phyloP scores from a whole-genome alignment of 2,329 filamentous ascomycete genomes.

The Botrytis sinoallii region DNA sequence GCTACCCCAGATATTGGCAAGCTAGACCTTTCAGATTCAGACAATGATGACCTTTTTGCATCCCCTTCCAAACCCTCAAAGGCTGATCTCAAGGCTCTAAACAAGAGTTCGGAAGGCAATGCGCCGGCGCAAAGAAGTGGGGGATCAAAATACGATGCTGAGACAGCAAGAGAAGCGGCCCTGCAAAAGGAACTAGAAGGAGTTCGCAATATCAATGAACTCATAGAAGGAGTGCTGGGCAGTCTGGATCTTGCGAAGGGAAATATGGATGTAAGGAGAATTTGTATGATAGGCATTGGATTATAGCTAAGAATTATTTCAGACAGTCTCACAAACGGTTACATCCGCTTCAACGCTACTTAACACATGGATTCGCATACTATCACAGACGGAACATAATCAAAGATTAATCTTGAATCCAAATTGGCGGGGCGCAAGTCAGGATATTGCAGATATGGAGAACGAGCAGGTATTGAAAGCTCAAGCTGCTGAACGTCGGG shows the following conservation, averaged over 20 bases:
- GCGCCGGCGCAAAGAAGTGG: slow-evolving; percentile 37
- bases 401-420: slow-evolving; percentile 87
- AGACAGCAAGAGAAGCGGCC: slow-evolving; percentile 68
- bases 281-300: neutral
- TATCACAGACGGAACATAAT: slow-evolving; percentile 97
- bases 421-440: slow-evolving; percentile 81
- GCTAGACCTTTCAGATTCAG: slow-evolving; percentile 52
- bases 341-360: slow-evolving; percentile 83
- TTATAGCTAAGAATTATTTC: slow-evolving; percentile 23
- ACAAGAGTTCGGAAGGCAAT: slow-evolving; percentile 31
- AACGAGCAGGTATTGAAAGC: slow-evolving; percentile 71
- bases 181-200: slow-evolving; percentile 78
- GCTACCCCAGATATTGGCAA: slow-evolving; percentile 49
- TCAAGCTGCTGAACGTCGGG: slow-evolving; percentile 73
- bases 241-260: slow-evolving; percentile 69
- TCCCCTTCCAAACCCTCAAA: slow-evolving; percentile 47
- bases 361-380: slow-evolving; percentile 92
- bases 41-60: slow-evolving; percentile 56
- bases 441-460: slow-evolving; percentile 84
- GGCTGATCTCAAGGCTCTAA: slow-evolving; percentile 24
- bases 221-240: slow-evolving; percentile 74
- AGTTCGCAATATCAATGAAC: slow-evolving; percentile 80
- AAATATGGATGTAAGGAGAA: slow-evolving; percentile 67
- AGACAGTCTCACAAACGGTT: slow-evolving; percentile 85
- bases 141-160: slow-evolving; percentile 56